Evolutionary conservation across 2,329 filamentous ascomycete species (phyloP), one percentile per base, ranked within the genome.

Genomic region (Pleomassaria siparia): DNA sequence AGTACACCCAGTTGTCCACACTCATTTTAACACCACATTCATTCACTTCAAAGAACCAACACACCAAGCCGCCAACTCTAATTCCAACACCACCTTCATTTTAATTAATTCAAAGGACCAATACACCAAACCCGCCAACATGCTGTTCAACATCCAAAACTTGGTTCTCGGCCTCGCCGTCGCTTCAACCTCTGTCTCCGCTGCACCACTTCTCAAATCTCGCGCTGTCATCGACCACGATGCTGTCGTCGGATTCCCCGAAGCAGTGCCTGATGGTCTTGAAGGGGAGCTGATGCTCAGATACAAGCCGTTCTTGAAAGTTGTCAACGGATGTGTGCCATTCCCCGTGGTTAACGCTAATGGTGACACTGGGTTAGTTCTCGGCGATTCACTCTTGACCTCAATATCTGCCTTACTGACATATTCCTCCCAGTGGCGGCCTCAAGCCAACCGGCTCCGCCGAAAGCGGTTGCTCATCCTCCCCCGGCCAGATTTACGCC

Each of bases 291-390:
- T 81, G 20, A 80, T 81, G 54, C 61, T 79, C 33, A 77, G 78
- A 44, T 84, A 81, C 66, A 76, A 84, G 66, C 82, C 81, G 0
- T 74, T 72, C 44, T 72, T 84, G 5, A 56, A 81, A 10, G 77
- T 84, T 4, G 73, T 75, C 15, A 80, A 80, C 55, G 82, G 83
- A 37, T 86, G 83, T 51, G 82, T 85, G 8, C 81, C 82, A 0
- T 86, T 83, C 59, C 82, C 82, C 0, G 82, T 78, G 1, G 82
- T 86, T 1, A 79, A 86, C 51, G 74, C 74, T 0, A 64, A 70
- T 0, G 83, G 83, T 2, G 74, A 85, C 55, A 84, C 79, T 13
- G 73, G 76, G 82, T 84, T 63, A 49, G 72, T 56, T 9, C 25
- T 28, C 7, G 16, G 13, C 9, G 21, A 37, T 22, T 20, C 6